A percentile compares a stretch with the other conserved stretches of the same genome.
Evolutionary conservation across 75 land plant genomes (phyloP).

Genomic region (Picea sitchensis): DNA sequence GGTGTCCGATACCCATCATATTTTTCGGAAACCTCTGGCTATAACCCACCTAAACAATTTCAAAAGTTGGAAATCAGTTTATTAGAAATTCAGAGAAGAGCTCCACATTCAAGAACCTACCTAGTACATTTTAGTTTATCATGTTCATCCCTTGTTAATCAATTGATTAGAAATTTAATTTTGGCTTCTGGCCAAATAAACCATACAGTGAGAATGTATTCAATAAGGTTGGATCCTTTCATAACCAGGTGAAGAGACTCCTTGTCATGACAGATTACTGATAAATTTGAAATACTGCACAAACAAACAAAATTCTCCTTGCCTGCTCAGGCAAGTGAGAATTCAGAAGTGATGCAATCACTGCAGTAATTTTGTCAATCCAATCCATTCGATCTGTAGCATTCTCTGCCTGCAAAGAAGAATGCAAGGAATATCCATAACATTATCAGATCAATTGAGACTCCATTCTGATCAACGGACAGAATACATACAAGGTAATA

Average conservation of each 20-base stretch:
- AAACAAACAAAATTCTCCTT: neutral
- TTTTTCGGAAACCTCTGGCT: slow-evolving; percentile 20
- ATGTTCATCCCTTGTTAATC: neutral
- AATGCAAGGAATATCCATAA: neutral
- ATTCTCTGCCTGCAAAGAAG: slow-evolving; percentile 81
- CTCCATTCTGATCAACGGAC: neutral
- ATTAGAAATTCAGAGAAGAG: neutral
- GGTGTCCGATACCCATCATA: slow-evolving; percentile 21
- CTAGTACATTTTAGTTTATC: neutral
- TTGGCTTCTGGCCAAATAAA: neutral
- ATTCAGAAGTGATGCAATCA: slow-evolving; percentile 81
- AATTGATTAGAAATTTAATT: neutral
- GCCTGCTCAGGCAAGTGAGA: slow-evolving; percentile 75
- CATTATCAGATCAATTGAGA: neutral
- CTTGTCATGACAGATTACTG: neutral
- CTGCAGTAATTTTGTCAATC: slow-evolving; percentile 96
- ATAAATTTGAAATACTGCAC: neutral
- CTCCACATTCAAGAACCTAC: neutral
- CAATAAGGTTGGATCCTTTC: neutral
- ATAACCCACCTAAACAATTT: slow-evolving; percentile 8
- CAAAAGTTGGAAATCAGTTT: neutral
- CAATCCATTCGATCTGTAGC: slow-evolving; percentile 92
- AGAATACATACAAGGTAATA: neutral
- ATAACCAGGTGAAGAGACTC: neutral
- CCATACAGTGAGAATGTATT: neutral